These are phyloP conservation scores for Xylaria sp. DNA, from an alignment of 2,329 filamentous ascomycete species.

Conservation along the genomic window DNA sequence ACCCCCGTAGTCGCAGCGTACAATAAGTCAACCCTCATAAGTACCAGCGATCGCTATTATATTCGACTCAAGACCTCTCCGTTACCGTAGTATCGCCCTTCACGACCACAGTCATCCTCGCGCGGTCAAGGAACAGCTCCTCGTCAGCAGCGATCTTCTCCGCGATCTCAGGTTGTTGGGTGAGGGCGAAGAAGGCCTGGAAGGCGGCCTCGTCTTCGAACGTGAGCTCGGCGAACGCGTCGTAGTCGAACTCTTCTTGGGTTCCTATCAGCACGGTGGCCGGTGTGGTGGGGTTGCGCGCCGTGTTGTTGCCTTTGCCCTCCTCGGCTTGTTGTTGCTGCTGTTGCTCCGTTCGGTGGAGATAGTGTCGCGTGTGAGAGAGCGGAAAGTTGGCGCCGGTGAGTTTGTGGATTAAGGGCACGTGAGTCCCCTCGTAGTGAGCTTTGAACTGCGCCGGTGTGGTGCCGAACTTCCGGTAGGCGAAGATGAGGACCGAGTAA, in stretches of 20 bases:
- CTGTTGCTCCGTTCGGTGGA: slow-evolving; percentile 34
- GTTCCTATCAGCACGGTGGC: slow-evolving; percentile 40
- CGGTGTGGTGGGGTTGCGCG: slow-evolving; percentile 33
- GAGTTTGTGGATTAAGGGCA: slow-evolving; percentile 39
- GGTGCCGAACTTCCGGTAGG: slow-evolving; percentile 39
- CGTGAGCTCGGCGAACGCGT: neutral
- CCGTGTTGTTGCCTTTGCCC: slow-evolving; percentile 29
- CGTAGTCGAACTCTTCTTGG: slow-evolving; percentile 15
- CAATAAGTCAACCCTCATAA: too few species aligned
- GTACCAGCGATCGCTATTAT: too few species aligned
- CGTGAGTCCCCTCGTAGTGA: slow-evolving; percentile 38
- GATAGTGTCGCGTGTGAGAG: slow-evolving; percentile 42
- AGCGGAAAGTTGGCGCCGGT: slow-evolving; percentile 39
- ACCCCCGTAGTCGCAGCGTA: too few species aligned
- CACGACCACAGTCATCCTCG: neutral
- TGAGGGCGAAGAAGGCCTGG: neutral
- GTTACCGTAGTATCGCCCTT: neutral
- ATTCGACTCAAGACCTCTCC: too few species aligned
- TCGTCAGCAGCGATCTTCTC: neutral
- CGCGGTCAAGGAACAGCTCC: neutral
- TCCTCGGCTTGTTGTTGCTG: neutral
- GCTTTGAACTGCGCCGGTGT: slow-evolving; percentile 41
- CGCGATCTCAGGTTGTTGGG: neutral
- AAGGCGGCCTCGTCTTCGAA: neutral
- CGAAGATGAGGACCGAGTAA: slow-evolving; percentile 3